Percentiles rank a stretch among this genome's conserved stretches.
phyloP scores from a whole-genome alignment of 2,329 filamentous ascomycete genomes.

The Exophiala viscosa region DNA sequence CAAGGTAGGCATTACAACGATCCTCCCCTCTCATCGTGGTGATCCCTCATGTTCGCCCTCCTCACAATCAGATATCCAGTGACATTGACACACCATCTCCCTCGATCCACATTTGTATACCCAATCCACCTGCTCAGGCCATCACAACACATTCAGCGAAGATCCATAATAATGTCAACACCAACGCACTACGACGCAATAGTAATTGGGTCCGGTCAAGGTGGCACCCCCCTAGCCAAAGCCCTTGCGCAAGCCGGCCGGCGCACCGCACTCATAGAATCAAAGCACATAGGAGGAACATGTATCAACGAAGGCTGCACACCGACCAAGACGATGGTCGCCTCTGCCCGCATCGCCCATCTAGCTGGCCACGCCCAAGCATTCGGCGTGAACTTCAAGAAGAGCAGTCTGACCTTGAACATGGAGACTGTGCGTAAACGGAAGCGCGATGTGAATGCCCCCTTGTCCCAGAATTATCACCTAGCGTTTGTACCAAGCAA shows the following conservation, averaged over 20 bases:
- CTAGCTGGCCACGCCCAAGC: constrained; percentile 41
- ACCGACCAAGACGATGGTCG: constrained; percentile 56
- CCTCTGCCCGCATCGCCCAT: constrained; percentile 51
- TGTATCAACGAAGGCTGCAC: constrained; percentile 57
- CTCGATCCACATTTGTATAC: too few species aligned
- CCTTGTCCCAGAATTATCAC: too few species aligned
- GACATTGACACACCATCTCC: too few species aligned
- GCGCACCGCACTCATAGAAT: constrained; percentile 48
- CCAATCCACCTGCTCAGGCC: not conserved
- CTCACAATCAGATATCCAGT: too few species aligned
- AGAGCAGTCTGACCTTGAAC: constrained; percentile 38
- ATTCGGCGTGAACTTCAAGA: constrained; percentile 44
- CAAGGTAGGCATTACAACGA: too few species aligned
- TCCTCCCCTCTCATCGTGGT: too few species aligned
- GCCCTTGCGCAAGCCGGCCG: constrained; percentile 46
- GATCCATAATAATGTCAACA: constrained; percentile 19
- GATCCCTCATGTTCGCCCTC: too few species aligned
- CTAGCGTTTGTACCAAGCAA: too few species aligned
- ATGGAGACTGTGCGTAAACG: constrained; percentile 51
- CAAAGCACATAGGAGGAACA: constrained; percentile 48
- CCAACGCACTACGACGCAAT: constrained; percentile 39
- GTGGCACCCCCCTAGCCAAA: constrained; percentile 49
- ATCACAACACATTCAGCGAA: not conserved
- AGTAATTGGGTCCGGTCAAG: constrained; percentile 54
- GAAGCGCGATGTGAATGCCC: constrained; percentile 41